These are phyloP conservation scores for Plantago major DNA, from an alignment of 257 asterid genomes.

Conservation along the genomic window DNA sequence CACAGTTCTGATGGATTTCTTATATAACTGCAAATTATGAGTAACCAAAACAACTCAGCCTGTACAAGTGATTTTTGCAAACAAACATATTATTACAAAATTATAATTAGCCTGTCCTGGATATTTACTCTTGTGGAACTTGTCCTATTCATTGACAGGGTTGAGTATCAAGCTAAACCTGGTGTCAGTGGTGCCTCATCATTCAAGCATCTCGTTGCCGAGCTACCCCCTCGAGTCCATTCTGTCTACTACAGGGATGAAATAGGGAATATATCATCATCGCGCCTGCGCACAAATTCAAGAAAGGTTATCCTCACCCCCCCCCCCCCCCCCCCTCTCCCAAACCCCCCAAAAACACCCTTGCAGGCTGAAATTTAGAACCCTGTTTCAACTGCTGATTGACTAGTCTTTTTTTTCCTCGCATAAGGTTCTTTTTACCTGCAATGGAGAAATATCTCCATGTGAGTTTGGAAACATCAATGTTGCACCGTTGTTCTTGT, in stretches of 20 bases:
- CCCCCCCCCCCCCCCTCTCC: slow-evolving; percentile 5
- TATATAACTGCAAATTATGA: background rate
- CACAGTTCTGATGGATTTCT: background rate
- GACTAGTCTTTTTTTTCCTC: background rate
- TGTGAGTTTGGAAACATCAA: slow-evolving; percentile 1
- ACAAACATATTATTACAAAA: slow-evolving; percentile 4
- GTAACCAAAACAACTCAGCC: slow-evolving; percentile 3
- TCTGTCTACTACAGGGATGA: slow-evolving; percentile 97
- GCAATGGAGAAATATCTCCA: slow-evolving; percentile 1
- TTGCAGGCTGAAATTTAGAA: slow-evolving; percentile 10
- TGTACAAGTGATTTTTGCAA: slow-evolving; percentile 20
- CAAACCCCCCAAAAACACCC: too few relatives aligned
- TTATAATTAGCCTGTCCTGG: slow-evolving; percentile 5
- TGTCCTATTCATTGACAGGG: slow-evolving; percentile 47
- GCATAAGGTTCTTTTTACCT: background rate
- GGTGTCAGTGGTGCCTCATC: slow-evolving; percentile 68
- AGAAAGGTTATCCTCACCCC: slow-evolving; percentile 57
- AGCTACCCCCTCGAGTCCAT: slow-evolving; percentile 90
- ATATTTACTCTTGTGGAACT: slow-evolving; percentile 19
- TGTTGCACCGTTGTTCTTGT: background rate
- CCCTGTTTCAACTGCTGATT: slow-evolving; percentile 14
- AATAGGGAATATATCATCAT: slow-evolving; percentile 90
- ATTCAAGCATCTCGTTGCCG: slow-evolving; percentile 89
- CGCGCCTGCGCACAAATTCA: slow-evolving; percentile 66
- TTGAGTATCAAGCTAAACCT: slow-evolving; percentile 87